These are phyloP conservation scores for Lipomyces yamadae DNA, from an alignment of 805 yeast species.

Conservation along the genomic window DNA sequence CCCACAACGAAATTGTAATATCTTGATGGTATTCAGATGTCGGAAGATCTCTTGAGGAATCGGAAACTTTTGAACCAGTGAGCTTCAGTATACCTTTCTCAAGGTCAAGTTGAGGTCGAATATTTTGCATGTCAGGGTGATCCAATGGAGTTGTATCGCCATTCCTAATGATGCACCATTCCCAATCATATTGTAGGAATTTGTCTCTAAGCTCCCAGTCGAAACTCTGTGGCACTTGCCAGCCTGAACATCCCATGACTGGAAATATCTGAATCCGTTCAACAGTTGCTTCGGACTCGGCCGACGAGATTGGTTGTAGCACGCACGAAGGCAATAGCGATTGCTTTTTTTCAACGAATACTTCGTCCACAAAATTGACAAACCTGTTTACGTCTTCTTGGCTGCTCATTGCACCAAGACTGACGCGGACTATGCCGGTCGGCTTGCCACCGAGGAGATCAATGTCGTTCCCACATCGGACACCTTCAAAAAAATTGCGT, in stretches of 20 bases:
- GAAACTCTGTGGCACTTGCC: not conserved
- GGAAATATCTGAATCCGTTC: conserved; percentile 1
- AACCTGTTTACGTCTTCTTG: conserved; percentile 3
- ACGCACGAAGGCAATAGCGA: not conserved
- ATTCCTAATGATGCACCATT: conserved; percentile 2
- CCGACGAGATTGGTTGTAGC: not conserved
- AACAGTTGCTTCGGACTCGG: not conserved
- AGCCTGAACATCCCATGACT: conserved; percentile 1
- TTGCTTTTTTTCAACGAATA: not conserved
- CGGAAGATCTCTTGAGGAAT: not conserved
- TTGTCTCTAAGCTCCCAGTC: not conserved
- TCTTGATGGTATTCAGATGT: not conserved
- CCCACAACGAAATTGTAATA: not conserved
- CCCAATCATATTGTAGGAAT: not conserved
- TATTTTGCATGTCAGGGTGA: not conserved
- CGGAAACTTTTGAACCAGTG: not conserved
- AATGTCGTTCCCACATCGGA: not conserved
- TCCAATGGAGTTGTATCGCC: conserved; percentile 1
- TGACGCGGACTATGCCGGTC: conserved; percentile 7
- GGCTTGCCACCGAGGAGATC: conserved; percentile 3
- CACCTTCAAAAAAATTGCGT: not conserved
- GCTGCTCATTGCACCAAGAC: conserved; percentile 11
- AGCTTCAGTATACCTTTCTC: conserved; percentile 7
- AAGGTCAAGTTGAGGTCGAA: not conserved
- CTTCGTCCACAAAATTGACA: not conserved